Evolutionary conservation across 257 asterid species (phyloP), one percentile per base, ranked within the genome.

Genomic region (Pogostemon cablin): DNA sequence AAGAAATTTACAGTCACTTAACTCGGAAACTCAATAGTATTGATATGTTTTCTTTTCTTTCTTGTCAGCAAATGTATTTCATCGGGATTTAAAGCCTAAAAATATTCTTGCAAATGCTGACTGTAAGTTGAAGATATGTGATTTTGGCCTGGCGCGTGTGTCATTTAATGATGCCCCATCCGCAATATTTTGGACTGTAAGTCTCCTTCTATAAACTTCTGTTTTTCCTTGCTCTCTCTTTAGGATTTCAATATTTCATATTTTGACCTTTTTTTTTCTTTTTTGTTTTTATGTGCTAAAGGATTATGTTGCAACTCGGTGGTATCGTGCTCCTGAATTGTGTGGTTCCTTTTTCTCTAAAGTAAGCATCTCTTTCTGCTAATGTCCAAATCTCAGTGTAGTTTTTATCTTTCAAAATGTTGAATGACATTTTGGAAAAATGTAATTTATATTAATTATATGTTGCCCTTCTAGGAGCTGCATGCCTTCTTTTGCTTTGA

Each of bases 301-400:
- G 98, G 98, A 93, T 81, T 93, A 93, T 78, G 98, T 93, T 65
- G 98, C 98, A 69, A 93, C 97, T 66, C 85, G 97, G 69, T 93
- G 98, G 98, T 93, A 90, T 71, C 93, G 97, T 68, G 98, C 98
- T 80, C 98, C 98, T 49, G 98, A 92, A 83, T 81, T 90, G 77
- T 93, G 98, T 47, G 98, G 98, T 65, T 93, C 98, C 57, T 93
- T 93, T 81, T 93, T 93, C 84, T 90, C 98, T 8, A 93, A 93
- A 81, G 98, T 93, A 90, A 86, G 89, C 78, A 59, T 41, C 53
- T 70, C 53, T 48, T 69, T 79, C 25, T 68, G 46, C 74, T 41
- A 47, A 15, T 63, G 57, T 54, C 25, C 11, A 17, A 54, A 2
- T 48, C 60, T 40, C 37, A 7, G 12, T 59, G 53, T 15, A 49